These are phyloP conservation scores for Talaromyces borbonicus DNA, from an alignment of 495 filamentous ascomycete species.

Conservation along the genomic window DNA sequence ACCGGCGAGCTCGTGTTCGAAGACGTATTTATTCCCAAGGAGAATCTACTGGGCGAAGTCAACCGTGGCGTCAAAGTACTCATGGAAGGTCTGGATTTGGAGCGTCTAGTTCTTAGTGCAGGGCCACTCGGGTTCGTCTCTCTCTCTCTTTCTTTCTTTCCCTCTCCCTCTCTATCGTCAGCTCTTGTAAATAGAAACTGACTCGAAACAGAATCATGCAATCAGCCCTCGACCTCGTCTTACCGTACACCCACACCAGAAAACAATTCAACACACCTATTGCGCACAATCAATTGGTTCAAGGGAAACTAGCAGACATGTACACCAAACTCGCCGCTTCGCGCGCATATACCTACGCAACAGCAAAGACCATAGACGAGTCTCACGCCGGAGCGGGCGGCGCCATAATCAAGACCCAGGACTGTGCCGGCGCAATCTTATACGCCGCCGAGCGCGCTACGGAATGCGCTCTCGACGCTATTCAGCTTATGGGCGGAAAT, in stretches of 20 bases:
- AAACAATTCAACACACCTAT: slow-evolving; percentile 85
- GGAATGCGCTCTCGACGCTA: slow-evolving; percentile 78
- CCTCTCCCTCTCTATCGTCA: too few relatives aligned
- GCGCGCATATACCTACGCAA: slow-evolving; percentile 67
- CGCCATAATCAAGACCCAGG: slow-evolving; percentile 61
- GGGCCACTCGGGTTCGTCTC: slow-evolving; percentile 63
- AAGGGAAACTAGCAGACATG: slow-evolving; percentile 94
- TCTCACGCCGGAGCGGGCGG: slow-evolving; percentile 33
- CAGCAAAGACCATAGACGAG: slow-evolving; percentile 67
- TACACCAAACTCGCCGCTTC: slow-evolving; percentile 85
- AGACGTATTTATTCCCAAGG: slow-evolving; percentile 76
- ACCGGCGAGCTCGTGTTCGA: slow-evolving; percentile 94
- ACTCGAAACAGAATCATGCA: slow-evolving; percentile 69
- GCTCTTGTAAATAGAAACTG: slow-evolving; percentile 5
- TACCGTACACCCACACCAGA: slow-evolving; percentile 83
- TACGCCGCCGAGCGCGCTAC: slow-evolving; percentile 93
- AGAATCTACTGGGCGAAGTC: slow-evolving; percentile 70
- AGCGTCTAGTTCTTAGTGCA: slow-evolving; percentile 84
- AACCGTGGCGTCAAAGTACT: slow-evolving; percentile 81
- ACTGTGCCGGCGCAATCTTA: slow-evolving; percentile 89
- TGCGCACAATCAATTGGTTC: slow-evolving; percentile 86
- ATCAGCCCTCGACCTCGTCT: slow-evolving; percentile 72
- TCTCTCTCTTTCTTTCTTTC: not conserved
- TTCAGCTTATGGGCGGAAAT: slow-evolving; percentile 91
- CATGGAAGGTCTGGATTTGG: slow-evolving; percentile 94